Percentiles rank a stretch among this genome's conserved stretches.
phyloP scores from a whole-genome alignment of 179 eudicot species.

The Silene noctiflora region DNA sequence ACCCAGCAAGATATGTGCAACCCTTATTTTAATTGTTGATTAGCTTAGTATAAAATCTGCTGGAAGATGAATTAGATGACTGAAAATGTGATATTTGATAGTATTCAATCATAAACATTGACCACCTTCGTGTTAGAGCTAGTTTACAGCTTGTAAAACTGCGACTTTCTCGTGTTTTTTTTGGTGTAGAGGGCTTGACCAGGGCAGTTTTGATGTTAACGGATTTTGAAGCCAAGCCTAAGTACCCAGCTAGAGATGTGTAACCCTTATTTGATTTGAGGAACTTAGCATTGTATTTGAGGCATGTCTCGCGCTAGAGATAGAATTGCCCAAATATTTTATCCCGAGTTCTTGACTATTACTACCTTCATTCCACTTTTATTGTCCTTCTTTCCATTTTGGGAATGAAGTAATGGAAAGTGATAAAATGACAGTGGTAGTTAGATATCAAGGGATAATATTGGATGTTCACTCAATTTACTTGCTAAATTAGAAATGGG shows the following conservation, averaged over 20 bases:
- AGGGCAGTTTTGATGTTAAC: neutral
- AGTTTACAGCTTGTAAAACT: no score
- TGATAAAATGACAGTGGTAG: no score
- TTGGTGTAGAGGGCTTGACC: neutral
- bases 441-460: no score
- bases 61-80: no score
- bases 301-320: neutral
- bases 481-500: no score
- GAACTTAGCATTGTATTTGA: neutral
- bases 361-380: no score
- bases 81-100: neutral
- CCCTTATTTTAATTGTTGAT: neutral
- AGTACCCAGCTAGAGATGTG: neutral
- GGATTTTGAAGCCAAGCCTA: neutral
- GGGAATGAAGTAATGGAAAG: no score
- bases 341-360: no score
- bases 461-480: no score
- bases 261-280: neutral
- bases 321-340: neutral
- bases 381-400: no score
- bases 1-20: neutral
- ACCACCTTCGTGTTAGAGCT: no score
- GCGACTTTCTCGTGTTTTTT: neutral
- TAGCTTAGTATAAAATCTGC: neutral
- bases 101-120: no score